A percentile compares a stretch with the other conserved stretches of the same genome.
phyloP scores from a whole-genome alignment of 768 basidiomycete species.

The Macrolepiota dolichaula region DNA sequence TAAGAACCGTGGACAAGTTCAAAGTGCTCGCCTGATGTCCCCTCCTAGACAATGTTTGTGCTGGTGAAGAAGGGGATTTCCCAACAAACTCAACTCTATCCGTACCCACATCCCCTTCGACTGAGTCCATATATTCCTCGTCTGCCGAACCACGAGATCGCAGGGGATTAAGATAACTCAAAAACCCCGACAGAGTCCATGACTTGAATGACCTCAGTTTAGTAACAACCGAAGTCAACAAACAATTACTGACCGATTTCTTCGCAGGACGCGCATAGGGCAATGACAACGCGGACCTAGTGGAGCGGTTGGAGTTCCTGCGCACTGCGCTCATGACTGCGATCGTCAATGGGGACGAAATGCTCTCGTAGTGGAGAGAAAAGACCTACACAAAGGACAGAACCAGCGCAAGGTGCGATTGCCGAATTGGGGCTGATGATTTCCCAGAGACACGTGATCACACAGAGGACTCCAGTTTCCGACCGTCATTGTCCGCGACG shows the following conservation, averaged over 20 bases:
- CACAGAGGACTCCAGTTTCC: slow-evolving; percentile 8
- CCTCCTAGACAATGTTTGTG: slow-evolving; percentile 11
- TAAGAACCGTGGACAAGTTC: background rate
- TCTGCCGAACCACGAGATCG: slow-evolving; percentile 26
- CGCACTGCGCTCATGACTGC: slow-evolving; percentile 57
- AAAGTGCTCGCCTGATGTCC: slow-evolving; percentile 16
- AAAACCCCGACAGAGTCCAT: slow-evolving; percentile 51
- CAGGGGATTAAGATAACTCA: slow-evolving; percentile 51
- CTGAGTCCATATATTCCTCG: slow-evolving; percentile 9
- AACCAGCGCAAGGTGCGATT: slow-evolving; percentile 7
- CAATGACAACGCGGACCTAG: slow-evolving; percentile 29
- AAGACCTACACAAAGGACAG: slow-evolving; percentile 20
- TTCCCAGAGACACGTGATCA: slow-evolving; percentile 24
- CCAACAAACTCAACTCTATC: slow-evolving; percentile 17
- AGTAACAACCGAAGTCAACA: slow-evolving; percentile 13
- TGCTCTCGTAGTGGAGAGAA: slow-evolving; percentile 13
- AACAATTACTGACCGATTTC: slow-evolving; percentile 18
- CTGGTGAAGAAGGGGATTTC: background rate
- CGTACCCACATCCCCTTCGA: slow-evolving; percentile 12
- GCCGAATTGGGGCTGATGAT: slow-evolving; percentile 26
- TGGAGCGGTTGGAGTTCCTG: slow-evolving; percentile 31
- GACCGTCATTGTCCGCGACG: slow-evolving; percentile 28
- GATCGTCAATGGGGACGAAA: slow-evolving; percentile 3
- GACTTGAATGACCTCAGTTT: slow-evolving; percentile 20
- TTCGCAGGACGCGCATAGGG: slow-evolving; percentile 50